A percentile compares a stretch with the other conserved stretches of the same genome.
Evolutionary conservation across 2,329 filamentous ascomycete species (phyloP).

Genomic region (Cladobotryum protrusum): DNA sequence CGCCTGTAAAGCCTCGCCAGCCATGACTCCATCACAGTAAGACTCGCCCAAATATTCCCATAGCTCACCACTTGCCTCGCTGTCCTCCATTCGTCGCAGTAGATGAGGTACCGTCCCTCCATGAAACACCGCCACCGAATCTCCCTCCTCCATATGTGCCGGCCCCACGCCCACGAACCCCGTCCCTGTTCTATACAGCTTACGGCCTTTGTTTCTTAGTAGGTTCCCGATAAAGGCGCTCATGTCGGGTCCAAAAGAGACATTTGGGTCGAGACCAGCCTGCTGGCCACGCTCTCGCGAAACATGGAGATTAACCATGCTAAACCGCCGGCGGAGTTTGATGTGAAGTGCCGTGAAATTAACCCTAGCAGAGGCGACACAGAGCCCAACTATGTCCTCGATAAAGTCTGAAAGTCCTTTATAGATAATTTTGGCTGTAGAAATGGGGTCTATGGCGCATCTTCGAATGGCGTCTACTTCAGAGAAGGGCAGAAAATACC

Average conservation of each 20-base stretch:
- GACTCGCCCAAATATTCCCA: conserved; percentile 26
- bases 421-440: conserved; percentile 2
- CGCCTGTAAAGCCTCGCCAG: conserved; percentile 22
- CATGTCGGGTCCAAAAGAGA: conserved; percentile 8
- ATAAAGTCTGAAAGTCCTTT: conserved; percentile 12
- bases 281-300: conserved; percentile 1
- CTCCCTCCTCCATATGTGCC: conserved; percentile 15
- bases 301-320: conserved; percentile 1
- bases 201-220: conserved; percentile 15
- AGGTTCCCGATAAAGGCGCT: conserved; percentile 13
- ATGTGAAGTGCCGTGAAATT: conserved; percentile 1
- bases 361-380: conserved; percentile 10
- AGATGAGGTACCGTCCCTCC: conserved; percentile 24
- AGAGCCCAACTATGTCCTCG: conserved; percentile 12
- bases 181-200: conserved; percentile 22
- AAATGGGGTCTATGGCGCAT: conserved; percentile 16
- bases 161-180: conserved; percentile 27
- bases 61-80: background rate
- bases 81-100: conserved; percentile 12
- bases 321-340: conserved; percentile 11
- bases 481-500: conserved; percentile 19
- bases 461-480: conserved; percentile 13
- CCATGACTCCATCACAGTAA: conserved; percentile 30
- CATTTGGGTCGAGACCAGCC: conserved; percentile 13
- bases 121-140: conserved; percentile 23